Evolutionary conservation across 2,329 filamentous ascomycete species (phyloP).

Genomic region (Phaeosphaeriaceae sp.): DNA sequence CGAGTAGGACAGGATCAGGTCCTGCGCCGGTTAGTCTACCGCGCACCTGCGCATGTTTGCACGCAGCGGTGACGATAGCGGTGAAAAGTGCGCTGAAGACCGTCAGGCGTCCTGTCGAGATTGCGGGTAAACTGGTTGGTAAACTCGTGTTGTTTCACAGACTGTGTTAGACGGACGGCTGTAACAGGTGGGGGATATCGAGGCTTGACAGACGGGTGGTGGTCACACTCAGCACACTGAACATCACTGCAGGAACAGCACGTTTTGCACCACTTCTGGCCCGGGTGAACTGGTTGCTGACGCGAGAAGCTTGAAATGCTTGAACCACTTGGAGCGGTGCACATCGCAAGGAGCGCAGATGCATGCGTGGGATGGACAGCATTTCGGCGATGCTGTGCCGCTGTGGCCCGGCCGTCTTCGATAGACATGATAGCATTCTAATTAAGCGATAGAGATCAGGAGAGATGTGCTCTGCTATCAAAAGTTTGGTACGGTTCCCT

Average conservation of each 20-base stretch:
- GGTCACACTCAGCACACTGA: background rate
- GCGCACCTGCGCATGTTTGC: background rate
- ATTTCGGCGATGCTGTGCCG: background rate
- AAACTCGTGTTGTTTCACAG: background rate
- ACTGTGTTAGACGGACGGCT: background rate
- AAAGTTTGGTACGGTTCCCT: background rate
- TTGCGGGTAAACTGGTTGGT: background rate
- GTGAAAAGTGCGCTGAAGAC: background rate
- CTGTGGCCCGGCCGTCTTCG: background rate
- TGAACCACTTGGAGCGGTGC: background rate
- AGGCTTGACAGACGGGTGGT: background rate
- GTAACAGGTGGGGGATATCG: background rate
- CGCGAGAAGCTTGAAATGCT: background rate
- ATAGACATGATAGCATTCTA: background rate
- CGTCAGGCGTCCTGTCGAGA: background rate
- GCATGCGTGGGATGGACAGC: background rate
- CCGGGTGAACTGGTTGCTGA: background rate
- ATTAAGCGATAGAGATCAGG: background rate
- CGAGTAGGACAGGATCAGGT: slow-evolving; percentile 2
- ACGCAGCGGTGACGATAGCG: background rate
- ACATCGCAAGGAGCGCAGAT: background rate
- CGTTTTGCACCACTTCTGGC: background rate
- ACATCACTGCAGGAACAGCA: background rate
- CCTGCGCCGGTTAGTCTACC: background rate
- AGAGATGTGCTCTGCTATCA: background rate